Conservation (phyloP, 768 basidiomycete genomes). For the Suillus alpinus region DNA sequence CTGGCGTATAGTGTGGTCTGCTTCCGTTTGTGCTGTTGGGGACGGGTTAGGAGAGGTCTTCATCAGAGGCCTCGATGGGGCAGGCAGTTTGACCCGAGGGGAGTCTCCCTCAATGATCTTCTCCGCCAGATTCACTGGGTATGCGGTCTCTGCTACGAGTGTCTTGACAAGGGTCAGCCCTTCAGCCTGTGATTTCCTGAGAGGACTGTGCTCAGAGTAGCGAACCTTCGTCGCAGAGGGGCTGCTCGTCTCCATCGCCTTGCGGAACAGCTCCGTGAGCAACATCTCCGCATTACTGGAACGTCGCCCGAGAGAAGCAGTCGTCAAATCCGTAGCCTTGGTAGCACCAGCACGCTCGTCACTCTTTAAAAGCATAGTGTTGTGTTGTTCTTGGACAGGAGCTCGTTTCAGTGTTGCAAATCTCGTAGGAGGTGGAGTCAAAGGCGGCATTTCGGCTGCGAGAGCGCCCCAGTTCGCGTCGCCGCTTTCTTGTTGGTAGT, state of each 20-base stretch:
- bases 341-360: neutral
- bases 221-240: neutral
- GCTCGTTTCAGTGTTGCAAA: neutral
- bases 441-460: too few relatives aligned
- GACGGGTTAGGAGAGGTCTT: neutral
- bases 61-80: neutral
- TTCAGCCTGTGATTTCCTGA: neutral
- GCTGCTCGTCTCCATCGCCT: slow-evolving; percentile 3
- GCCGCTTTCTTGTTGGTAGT: neutral
- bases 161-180: neutral
- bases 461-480: neutral
- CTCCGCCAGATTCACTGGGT: neutral
- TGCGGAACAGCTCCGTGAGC: slow-evolving; percentile 2
- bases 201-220: neutral
- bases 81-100: neutral
- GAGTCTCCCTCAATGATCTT: neutral
- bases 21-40: neutral
- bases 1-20: too few relatives aligned
- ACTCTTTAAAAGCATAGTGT: neutral
- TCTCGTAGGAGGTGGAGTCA: neutral
- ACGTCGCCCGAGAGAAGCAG: slow-evolving; percentile 1
- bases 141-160: neutral
- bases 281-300: neutral
- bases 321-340: neutral
- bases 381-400: neutral